Conservation (phyloP, 108 stramenopile species). For the Schizochytrium sp. region DNA sequence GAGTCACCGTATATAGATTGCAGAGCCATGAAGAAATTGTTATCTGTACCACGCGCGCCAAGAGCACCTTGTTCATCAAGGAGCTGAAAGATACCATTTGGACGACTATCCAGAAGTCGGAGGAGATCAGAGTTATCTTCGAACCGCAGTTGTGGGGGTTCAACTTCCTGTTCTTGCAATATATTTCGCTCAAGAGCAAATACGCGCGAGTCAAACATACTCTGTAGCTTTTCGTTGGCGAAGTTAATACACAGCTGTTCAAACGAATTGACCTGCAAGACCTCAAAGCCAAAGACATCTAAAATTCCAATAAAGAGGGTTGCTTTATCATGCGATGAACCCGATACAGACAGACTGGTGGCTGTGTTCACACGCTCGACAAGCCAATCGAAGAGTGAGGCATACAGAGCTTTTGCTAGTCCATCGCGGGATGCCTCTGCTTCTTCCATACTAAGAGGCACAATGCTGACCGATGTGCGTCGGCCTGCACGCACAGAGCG, state of each 20-base stretch:
- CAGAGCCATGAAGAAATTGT: conserved; percentile 4
- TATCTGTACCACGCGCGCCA: conserved; percentile 84
- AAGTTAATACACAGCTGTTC: conserved; percentile 77
- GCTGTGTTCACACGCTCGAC: conserved; percentile 87
- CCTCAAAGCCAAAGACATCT: conserved; percentile 82
- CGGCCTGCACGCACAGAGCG: conserved; percentile 85
- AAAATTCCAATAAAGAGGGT: conserved; percentile 67
- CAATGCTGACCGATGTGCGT: conserved; percentile 79
- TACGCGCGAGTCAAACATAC: conserved; percentile 74
- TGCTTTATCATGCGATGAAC: not conserved
- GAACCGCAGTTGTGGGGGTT: conserved; percentile 81
- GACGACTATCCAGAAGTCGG: conserved; percentile 92
- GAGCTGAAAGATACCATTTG: conserved; percentile 74
- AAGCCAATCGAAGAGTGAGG: conserved; percentile 88
- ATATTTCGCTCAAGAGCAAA: conserved; percentile 77
- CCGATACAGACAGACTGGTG: conserved; percentile 67
- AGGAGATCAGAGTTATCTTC: conserved; percentile 97
- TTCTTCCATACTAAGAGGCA: conserved; percentile 81
- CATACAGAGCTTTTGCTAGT: conserved; percentile 93
- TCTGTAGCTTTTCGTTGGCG: conserved; percentile 80
- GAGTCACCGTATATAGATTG: not conserved
- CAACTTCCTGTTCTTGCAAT: conserved; percentile 74
- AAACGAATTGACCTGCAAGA: conserved; percentile 73
- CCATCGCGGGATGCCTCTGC: conserved; percentile 92
- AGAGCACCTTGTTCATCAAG: conserved; percentile 85